These are phyloP conservation scores for Fusarium beomiforme DNA, from an alignment of 2,329 filamentous ascomycete species.

Conservation along the genomic window DNA sequence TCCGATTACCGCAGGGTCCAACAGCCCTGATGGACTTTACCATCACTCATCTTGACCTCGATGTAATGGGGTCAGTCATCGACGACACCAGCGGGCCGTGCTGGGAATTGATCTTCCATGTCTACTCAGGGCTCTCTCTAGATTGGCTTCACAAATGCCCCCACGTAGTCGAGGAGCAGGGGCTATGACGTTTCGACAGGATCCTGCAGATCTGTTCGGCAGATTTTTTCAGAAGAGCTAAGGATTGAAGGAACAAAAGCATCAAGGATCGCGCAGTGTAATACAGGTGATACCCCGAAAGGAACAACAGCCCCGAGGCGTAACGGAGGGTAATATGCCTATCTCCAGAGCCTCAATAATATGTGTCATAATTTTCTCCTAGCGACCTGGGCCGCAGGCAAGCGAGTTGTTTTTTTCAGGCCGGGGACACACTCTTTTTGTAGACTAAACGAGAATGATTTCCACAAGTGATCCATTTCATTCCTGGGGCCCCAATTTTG, in stretches of 20 bases:
- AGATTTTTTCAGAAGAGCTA: conserved; percentile 19
- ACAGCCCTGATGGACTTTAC: neutral
- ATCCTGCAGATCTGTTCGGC: conserved; percentile 39
- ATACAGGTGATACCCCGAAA: neutral
- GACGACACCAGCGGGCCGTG: conserved; percentile 16
- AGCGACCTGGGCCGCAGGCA: conserved; percentile 23
- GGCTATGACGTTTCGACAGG: conserved; percentile 35
- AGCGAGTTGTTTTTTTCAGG: conserved; percentile 28
- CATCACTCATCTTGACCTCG: conserved; percentile 17
- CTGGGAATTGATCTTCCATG: conserved; percentile 30
- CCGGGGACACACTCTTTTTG: conserved; percentile 38
- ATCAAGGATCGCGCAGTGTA: neutral
- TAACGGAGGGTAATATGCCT: neutral
- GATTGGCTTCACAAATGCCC: conserved; percentile 17
- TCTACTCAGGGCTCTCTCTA: conserved; percentile 8
- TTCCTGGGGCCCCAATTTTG: conserved; percentile 28
- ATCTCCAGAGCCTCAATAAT: conserved; percentile 13
- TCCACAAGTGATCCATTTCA: conserved; percentile 3
- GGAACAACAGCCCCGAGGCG: neutral
- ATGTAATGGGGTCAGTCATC: conserved; percentile 29
- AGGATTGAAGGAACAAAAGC: conserved; percentile 8
- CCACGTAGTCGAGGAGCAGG: conserved; percentile 31
- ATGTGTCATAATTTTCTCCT: conserved; percentile 30
- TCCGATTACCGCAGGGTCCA: neutral
- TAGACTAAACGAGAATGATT: conserved; percentile 1